phyloP scores from a whole-genome alignment of 2,329 filamentous ascomycete genomes.

The Lachnellula occidentalis region DNA sequence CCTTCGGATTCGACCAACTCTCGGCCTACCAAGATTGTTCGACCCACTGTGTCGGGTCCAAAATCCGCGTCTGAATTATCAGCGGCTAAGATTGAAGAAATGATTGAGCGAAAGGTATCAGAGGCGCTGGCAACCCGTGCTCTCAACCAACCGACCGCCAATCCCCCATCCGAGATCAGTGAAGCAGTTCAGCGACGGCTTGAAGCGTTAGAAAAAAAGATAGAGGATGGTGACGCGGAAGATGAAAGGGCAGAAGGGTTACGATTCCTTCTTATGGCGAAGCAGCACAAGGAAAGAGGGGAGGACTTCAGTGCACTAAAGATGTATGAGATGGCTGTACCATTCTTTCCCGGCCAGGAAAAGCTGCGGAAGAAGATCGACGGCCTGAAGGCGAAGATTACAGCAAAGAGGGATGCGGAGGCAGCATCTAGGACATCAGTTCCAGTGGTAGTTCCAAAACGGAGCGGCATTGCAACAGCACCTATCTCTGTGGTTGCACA shows the following conservation, averaged over 20 bases:
- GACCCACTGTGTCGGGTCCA: constrained; percentile 27
- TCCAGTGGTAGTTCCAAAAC: constrained; percentile 8
- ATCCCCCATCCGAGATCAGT: constrained; percentile 49
- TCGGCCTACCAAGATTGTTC: constrained; percentile 45
- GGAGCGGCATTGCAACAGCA: constrained; percentile 19
- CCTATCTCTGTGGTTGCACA: constrained; percentile 15
- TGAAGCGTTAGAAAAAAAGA: constrained; percentile 79
- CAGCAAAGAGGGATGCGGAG: constrained; percentile 31
- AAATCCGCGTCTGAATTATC: constrained; percentile 44
- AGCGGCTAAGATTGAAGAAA: constrained; percentile 75
- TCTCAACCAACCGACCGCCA: constrained; percentile 47
- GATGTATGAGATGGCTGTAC: constrained; percentile 80
- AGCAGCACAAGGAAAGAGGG: constrained; percentile 80
- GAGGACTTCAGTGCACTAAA: constrained; percentile 72
- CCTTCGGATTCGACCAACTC: constrained; percentile 28
- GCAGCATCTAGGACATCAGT: constrained; percentile 2
- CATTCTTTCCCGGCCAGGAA: constrained; percentile 79
- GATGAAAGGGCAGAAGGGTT: constrained; percentile 76
- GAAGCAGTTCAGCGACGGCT: constrained; percentile 76
- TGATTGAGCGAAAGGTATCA: constrained; percentile 87
- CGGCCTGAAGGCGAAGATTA: constrained; percentile 50
- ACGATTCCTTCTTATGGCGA: constrained; percentile 81
- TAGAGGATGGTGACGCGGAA: constrained; percentile 61
- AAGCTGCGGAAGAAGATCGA: constrained; percentile 70
- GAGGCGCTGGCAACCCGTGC: constrained; percentile 80